phyloP scores from a whole-genome alignment of 1,139 yeast species.

The Debaryomycetaceae sp. region DNA sequence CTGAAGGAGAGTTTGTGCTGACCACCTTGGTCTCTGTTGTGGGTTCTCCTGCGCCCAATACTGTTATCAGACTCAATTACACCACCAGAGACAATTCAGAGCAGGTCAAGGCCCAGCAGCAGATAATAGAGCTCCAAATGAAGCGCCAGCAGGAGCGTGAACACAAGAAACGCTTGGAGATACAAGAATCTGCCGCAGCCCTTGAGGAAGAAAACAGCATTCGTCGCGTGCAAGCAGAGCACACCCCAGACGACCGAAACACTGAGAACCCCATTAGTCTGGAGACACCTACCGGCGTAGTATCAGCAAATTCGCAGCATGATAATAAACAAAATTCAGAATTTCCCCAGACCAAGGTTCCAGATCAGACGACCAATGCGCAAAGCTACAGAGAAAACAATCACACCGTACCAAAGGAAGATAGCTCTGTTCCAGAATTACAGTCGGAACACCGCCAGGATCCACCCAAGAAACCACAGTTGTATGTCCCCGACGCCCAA shows the following conservation, averaged over 20 bases:
- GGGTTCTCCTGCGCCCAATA: constrained; percentile 13
- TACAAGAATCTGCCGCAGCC: constrained; percentile 1
- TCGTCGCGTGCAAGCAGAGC: background rate
- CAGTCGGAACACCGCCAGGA: too few relatives aligned
- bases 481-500: constrained; percentile 19
- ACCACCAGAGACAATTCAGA: constrained; percentile 4
- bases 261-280: background rate
- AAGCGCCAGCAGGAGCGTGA: constrained; percentile 12
- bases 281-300: background rate
- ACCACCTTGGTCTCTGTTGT: constrained; percentile 13
- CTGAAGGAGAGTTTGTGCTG: constrained; percentile 7
- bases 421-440: too few relatives aligned
- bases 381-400: background rate
- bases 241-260: background rate
- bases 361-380: background rate
- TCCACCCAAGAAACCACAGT: constrained; percentile 10
- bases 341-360: background rate
- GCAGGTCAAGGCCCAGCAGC: constrained; percentile 15
- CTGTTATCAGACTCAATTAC: constrained; percentile 20
- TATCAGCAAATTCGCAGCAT: background rate
- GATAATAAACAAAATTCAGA: background rate
- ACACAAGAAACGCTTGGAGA: constrained; percentile 4
- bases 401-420: background rate
- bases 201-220: background rate
- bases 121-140: constrained; percentile 18